Evolutionary conservation across 2,329 filamentous ascomycete genomes (phyloP).

Genomic region (Claviceps lovelessii): DNA sequence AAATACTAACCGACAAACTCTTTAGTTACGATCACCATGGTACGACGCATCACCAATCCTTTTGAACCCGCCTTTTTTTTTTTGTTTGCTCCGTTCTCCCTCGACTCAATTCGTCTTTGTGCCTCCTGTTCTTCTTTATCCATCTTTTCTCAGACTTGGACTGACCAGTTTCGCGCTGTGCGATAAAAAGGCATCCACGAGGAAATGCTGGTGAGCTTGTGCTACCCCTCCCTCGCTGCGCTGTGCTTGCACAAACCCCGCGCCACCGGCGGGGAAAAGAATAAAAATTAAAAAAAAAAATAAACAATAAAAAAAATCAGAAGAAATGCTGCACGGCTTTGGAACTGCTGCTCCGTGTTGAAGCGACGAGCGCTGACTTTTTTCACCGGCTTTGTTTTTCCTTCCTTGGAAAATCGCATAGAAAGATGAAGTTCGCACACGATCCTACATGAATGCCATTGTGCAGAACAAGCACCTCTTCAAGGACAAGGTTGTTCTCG

Average conservation of each 20-base stretch:
- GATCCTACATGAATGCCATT: slow-evolving; percentile 94
- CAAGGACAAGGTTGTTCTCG: slow-evolving; percentile 71
- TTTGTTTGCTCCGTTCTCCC: slow-evolving; percentile 5
- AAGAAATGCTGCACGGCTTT: background rate
- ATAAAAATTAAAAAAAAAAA: too few species aligned
- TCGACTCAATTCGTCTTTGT: slow-evolving; percentile 13
- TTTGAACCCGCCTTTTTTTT: slow-evolving; percentile 1
- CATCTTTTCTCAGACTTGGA: background rate
- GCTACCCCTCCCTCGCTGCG: slow-evolving; percentile 8
- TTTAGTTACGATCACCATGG: slow-evolving; percentile 93
- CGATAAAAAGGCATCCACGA: slow-evolving; percentile 72
- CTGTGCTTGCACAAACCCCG: background rate
- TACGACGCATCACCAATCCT: slow-evolving; percentile 24
- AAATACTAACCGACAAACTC: background rate
- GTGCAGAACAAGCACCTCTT: slow-evolving; percentile 93
- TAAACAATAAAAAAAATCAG: background rate
- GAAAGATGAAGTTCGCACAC: slow-evolving; percentile 97
- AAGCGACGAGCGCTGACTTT: background rate
- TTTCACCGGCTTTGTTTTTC: background rate
- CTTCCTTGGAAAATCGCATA: slow-evolving; percentile 21
- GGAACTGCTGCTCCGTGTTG: too few species aligned
- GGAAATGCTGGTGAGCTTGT: slow-evolving; percentile 78
- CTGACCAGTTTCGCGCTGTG: background rate
- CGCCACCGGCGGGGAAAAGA: background rate
- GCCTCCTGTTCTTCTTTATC: background rate